Evolutionary conservation across 441 rosid species (phyloP), one percentile per base, ranked within the genome.

Genomic region (Kokia cookei): DNA sequence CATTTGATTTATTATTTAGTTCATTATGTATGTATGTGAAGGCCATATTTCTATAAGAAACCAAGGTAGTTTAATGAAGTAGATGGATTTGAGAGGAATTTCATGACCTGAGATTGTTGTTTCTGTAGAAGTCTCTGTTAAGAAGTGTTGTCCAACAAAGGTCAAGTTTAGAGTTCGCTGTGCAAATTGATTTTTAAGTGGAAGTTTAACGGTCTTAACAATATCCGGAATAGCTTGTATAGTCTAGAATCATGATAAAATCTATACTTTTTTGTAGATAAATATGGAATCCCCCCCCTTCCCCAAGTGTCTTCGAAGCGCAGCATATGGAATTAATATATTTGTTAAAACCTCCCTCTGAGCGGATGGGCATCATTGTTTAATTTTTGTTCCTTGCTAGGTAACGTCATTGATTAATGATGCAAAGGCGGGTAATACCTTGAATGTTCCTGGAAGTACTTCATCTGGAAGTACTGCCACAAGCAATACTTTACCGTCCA

Each of bases 391-490:
- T 24, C 69, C 65, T 74, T 59, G 43, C 77, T 75, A 96, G 99
- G 90, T 90, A 65, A 87, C 85, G 15, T 81, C 98, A 63, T 83
- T 93, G 84, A 78, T 94, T 80, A 85, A 86, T 80, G 98, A 94
- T 83, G 97, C 92, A 11, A 90, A 90, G 77, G 73, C 91, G 19
- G 94, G 98, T 75, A 76, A 74, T 79, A 87, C 97, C 73, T 79
- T 94, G 78, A 92, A 86, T 83, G 89, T 79, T 17, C 43, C 88
- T 70, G 92, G 90, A 48, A 91, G 60, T 71, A 74, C 88, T 55
- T 87, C 93, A 60, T 80, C 81, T 81, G 76, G 93, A 53, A 86
- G 64, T 81, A 55, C 88, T 81, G 78, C 84, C 64, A 32, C 85
- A 4, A 79, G 76, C 77, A 89, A 78, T 83, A 43, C 93, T 50